Base-by-base conservation (phyloP, 1,284 basidiomycete species). In the Ustilago shanxiensis region DNA sequence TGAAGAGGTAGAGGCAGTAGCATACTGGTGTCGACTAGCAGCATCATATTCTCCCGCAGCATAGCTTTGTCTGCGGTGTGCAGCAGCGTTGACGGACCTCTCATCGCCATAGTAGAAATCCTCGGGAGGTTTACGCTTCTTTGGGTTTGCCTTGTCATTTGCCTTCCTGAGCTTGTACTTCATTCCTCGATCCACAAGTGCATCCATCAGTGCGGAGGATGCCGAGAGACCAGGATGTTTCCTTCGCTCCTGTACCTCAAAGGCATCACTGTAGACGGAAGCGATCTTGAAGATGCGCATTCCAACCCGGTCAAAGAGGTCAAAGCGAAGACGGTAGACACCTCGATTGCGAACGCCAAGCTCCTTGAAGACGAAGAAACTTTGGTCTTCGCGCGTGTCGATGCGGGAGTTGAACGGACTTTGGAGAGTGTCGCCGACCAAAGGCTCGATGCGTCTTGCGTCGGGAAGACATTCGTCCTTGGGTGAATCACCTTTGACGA, bases 291-390 rank as follows among this genome's bases (percentile, higher is more conserved):
- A 65, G 39, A 77, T 59, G 26, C 55, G 60, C 37, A 67, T 28
- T 2, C 66, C 66, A 10, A 77, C 66, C 3, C 70, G 63, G 29
- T 77, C 75, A 22, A 73, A 71, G 14, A 81, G 60, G 54, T 81
- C 79, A 58, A 79, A 76, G 2, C 77, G 66, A n/a, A 81, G 35
- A 5, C 78, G 66, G 58, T 75, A 81, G 13, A 72, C 20, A 51
- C 79, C 79, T 4, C 62, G 54, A 18, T 60, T 62, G 41, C 77
- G 74, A 2, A 81, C 70, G 14, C 78, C 72, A 44, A 81, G 69
- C 62, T 81, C 79, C 18, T 77, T 72, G 61, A 81, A 81, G 56
- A 81, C 72, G 58, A 81, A 81, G 58, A 80, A 72, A 59, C 66
- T 63, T 41, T 77, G 78, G 26, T 77, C 75, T 28, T 72, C 70